Percentiles rank a stretch among this genome's conserved stretches.
Evolutionary conservation across 1,284 basidiomycete species (phyloP).

Genomic region (Apiotrichum gamsii): DNA sequence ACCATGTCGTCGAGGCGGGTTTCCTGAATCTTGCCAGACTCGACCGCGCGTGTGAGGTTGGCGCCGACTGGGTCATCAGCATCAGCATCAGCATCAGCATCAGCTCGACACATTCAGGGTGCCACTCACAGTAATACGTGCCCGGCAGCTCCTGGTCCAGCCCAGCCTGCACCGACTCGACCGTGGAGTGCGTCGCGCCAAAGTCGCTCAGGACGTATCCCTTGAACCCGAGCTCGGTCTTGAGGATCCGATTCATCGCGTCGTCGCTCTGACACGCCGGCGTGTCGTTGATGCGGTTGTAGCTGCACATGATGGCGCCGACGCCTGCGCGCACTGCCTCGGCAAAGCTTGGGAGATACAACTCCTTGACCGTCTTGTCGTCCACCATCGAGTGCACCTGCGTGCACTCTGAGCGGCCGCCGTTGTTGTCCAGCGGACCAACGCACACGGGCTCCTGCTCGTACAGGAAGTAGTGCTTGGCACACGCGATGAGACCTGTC

Average conservation of each 20-base stretch:
- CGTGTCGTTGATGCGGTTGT: conserved; percentile 65
- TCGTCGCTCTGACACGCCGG: conserved; percentile 72
- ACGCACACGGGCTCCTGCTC: conserved; percentile 45
- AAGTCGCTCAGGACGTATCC: conserved; percentile 45
- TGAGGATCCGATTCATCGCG: conserved; percentile 68
- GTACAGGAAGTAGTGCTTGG: conserved; percentile 47
- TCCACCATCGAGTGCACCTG: conserved; percentile 33
- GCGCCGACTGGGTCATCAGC: conserved; percentile 40
- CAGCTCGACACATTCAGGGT: no score
- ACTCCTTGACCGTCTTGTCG: conserved; percentile 47
- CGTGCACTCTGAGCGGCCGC: conserved; percentile 27
- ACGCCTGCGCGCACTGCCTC: conserved; percentile 50
- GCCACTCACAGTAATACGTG: conserved; percentile 28
- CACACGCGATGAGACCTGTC: conserved; percentile 43
- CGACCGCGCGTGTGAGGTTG: conserved; percentile 59
- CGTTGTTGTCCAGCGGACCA: conserved; percentile 26
- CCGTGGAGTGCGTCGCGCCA: conserved; percentile 42
- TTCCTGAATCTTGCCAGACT: conserved; percentile 61
- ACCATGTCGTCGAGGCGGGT: conserved; percentile 52
- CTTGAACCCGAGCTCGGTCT: conserved; percentile 59
- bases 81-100: no score
- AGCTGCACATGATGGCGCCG: conserved; percentile 50
- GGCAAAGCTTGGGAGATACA: conserved; percentile 49
- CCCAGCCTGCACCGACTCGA: conserved; percentile 45
- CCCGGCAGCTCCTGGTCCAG: conserved; percentile 51